Conservation (phyloP, 805 yeast species). For the Scheffersomyces lignosus region DNA sequence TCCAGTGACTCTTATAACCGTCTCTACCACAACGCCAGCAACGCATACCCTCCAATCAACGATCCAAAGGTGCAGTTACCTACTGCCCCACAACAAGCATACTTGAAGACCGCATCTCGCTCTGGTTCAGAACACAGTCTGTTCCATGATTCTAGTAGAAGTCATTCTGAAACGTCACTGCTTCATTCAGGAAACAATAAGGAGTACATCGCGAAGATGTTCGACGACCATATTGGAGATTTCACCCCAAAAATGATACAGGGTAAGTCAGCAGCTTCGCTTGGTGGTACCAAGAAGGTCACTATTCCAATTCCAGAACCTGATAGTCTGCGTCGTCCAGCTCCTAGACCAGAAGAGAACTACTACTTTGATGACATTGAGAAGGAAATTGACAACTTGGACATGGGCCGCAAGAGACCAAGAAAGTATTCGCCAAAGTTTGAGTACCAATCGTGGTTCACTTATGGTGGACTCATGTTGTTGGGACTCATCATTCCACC, state of each 20-base stretch:
- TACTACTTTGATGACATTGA: slow-evolving; percentile 10
- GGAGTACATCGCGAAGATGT: slow-evolving; percentile 11
- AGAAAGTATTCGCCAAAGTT: not conserved
- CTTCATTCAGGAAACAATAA: slow-evolving; percentile 1
- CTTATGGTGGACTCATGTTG: slow-evolving; percentile 19
- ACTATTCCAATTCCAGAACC: not conserved
- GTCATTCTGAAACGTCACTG: not conserved
- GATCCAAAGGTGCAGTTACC: not conserved
- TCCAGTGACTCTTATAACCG: slow-evolving; percentile 1
- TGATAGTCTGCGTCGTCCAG: not conserved
- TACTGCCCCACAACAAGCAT: not conserved
- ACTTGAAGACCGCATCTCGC: not conserved
- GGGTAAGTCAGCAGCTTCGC: not conserved
- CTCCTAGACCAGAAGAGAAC: not conserved
- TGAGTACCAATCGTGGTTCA: not conserved
- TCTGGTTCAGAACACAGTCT: too few species aligned
- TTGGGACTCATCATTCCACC: slow-evolving; percentile 39
- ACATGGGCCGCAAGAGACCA: not conserved
- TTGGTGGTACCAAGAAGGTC: not conserved
- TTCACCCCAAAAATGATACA: slow-evolving; percentile 9
- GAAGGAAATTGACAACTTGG: slow-evolving; percentile 9
- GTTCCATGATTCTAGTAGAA: too few species aligned
- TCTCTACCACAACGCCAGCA: not conserved
- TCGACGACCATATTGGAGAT: slow-evolving; percentile 12
- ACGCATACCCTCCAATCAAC: not conserved